A percentile compares a stretch with the other conserved stretches of the same genome.
phyloP scores from a whole-genome alignment of 192 early-diverging fungal species.

The Entophlyctis helioformis region DNA sequence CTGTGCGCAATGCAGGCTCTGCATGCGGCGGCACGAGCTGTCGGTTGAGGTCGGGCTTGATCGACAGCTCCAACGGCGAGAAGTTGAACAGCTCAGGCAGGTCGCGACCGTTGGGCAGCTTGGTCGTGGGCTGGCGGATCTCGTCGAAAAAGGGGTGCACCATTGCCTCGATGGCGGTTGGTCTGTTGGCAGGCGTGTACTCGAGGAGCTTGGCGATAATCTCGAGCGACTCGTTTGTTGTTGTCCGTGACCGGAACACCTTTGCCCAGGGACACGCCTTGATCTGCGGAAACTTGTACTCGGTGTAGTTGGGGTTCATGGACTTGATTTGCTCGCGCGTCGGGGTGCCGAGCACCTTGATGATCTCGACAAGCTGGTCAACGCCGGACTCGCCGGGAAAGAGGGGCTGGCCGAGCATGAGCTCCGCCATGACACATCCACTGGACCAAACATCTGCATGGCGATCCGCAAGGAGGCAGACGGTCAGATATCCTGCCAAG shows the following conservation, averaged over 20 bases:
- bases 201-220: constrained; percentile 76
- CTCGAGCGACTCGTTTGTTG: constrained; percentile 74
- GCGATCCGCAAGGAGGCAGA: constrained; percentile 46
- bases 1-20: constrained; percentile 42
- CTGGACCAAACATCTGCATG: constrained; percentile 84
- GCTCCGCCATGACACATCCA: constrained; percentile 93
- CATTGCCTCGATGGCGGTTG: constrained; percentile 84
- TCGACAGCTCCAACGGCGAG: constrained; percentile 69
- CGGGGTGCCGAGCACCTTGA: constrained; percentile 96
- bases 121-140: constrained; percentile 72
- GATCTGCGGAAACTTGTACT: constrained; percentile 98
- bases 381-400: constrained; percentile 96
- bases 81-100: constrained; percentile 92
- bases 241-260: constrained; percentile 72
- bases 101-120: constrained; percentile 67
- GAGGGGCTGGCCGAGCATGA: constrained; percentile 84
- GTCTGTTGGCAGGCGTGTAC: constrained; percentile 76
- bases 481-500: constrained; percentile 31
- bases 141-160: constrained; percentile 96
- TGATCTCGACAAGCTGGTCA: constrained; percentile 98
- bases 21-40: constrained; percentile 75
- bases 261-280: constrained; percentile 83
- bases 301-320: constrained; percentile 98
- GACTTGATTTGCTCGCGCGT: constrained; percentile 88
- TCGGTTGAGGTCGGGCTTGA: constrained; percentile 67